phyloP scores from a whole-genome alignment of 2,329 filamentous ascomycete genomes.

The Fusarium sambucinum region DNA sequence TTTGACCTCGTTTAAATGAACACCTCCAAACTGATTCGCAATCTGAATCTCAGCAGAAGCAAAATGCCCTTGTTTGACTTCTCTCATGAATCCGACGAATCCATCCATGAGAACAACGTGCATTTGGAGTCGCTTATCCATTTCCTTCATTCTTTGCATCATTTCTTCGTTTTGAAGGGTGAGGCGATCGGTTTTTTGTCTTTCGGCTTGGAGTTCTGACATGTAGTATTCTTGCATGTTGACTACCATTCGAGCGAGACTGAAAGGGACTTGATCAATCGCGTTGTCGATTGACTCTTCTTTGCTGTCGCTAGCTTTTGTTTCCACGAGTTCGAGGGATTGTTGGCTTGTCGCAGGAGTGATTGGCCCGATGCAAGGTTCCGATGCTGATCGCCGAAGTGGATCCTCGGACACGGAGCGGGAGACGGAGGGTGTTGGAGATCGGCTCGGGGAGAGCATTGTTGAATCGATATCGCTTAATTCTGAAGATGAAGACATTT shows the following conservation, averaged over 20 bases:
- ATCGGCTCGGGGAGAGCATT: slow-evolving; percentile 31
- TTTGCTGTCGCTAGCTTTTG: fast-evolving
- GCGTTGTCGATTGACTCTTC: neutral
- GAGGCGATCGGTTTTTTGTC: slow-evolving; percentile 7
- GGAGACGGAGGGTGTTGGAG: slow-evolving; percentile 27
- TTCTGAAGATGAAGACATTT: neutral
- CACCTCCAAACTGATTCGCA: slow-evolving; percentile 17
- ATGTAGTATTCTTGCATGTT: slow-evolving; percentile 45
- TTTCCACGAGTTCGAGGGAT: neutral
- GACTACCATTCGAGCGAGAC: slow-evolving; percentile 27
- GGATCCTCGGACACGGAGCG: slow-evolving; percentile 23
- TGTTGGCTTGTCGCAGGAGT: neutral
- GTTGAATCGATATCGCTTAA: neutral
- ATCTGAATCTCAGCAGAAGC: slow-evolving; percentile 18
- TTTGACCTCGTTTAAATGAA: slow-evolving; percentile 9
- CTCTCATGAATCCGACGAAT: slow-evolving; percentile 37
- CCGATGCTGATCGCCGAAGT: slow-evolving; percentile 21
- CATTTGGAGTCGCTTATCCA: slow-evolving; percentile 37
- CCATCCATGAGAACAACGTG: slow-evolving; percentile 42
- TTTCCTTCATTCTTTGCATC: neutral
- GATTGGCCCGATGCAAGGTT: neutral
- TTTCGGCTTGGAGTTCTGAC: slow-evolving; percentile 32
- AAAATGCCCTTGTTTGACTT: slow-evolving; percentile 27
- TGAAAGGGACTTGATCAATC: slow-evolving; percentile 15
- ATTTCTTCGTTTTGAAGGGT: slow-evolving; percentile 10